Conservation (phyloP, 192 early-diverging fungal genomes). For the Gamsiella multidivaricata region DNA sequence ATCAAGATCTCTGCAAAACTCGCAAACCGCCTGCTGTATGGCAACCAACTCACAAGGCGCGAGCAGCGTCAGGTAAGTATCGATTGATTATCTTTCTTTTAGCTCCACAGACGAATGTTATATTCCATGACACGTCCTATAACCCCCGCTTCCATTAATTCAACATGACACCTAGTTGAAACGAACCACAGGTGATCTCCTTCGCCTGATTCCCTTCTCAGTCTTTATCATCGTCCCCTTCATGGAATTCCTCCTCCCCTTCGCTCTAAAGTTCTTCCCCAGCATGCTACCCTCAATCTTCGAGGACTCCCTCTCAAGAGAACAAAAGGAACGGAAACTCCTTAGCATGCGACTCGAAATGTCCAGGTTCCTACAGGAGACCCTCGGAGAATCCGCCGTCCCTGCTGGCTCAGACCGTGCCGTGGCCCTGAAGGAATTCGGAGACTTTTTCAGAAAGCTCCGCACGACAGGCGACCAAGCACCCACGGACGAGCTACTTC, state of each 20-base stretch:
- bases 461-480: conserved; percentile 85
- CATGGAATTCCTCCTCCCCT: conserved; percentile 91
- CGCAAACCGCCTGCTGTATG: conserved; percentile 77
- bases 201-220: conserved; percentile 91
- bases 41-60: conserved; percentile 81
- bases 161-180: conserved; percentile 72
- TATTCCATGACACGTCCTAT: conserved; percentile 97
- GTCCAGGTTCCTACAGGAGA: conserved; percentile 95
- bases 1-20: conserved; percentile 85
- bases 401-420: conserved; percentile 58
- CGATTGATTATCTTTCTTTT: neutral
- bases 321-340: conserved; percentile 94
- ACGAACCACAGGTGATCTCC: conserved; percentile 86
- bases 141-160: too few species aligned
- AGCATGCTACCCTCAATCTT: conserved; percentile 97
- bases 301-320: conserved; percentile 87
- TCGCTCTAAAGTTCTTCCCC: conserved; percentile 93
- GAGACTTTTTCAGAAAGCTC: conserved; percentile 83
- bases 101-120: neutral
- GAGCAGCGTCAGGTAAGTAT: conserved; percentile 82
- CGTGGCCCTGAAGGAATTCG: conserved; percentile 75
- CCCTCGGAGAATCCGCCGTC: conserved; percentile 86
- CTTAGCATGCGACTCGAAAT: conserved; percentile 93
- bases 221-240: conserved; percentile 95
- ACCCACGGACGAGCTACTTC: conserved; percentile 83